Percentiles rank a stretch among this genome's conserved stretches.
phyloP scores from a whole-genome alignment of 164 flowering plant species.

The Chimonanthus praecox region DNA sequence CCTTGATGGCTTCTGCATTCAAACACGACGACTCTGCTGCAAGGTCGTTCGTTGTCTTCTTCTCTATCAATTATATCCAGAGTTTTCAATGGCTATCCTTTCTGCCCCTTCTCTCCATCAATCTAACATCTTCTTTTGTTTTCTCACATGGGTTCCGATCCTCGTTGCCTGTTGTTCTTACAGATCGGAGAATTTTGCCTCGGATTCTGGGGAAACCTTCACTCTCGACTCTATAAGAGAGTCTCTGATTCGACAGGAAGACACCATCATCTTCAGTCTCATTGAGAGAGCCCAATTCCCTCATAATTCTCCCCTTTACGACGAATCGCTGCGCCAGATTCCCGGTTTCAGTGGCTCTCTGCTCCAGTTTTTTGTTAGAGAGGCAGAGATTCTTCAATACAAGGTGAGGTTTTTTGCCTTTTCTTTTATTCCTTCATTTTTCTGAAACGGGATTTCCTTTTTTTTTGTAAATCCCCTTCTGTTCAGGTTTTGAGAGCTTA shows the following conservation, averaged over 20 bases:
- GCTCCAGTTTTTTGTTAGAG: slow-evolving; percentile 37
- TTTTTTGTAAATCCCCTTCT: neutral
- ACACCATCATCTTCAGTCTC: slow-evolving; percentile 59
- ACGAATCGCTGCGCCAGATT: slow-evolving; percentile 9
- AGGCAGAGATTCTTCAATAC: slow-evolving; percentile 61
- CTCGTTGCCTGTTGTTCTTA: neutral
- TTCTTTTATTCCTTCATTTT: neutral
- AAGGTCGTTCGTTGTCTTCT: too few species aligned
- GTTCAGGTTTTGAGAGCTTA: neutral
- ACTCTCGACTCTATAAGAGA: slow-evolving; percentile 51
- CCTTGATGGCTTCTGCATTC: too few species aligned
- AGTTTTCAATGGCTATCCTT: too few species aligned
- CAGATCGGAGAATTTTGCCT: neutral
- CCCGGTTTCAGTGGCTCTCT: slow-evolving; percentile 39
- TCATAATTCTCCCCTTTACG: slow-evolving; percentile 44
- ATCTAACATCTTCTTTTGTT: neutral
- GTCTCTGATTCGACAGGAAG: slow-evolving; percentile 66
- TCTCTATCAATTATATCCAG: too few species aligned
- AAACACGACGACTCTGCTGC: too few species aligned
- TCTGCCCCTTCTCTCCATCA: neutral
- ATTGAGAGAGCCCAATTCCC: slow-evolving; percentile 73
- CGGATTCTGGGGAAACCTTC: slow-evolving; percentile 10
- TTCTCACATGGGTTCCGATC: slow-evolving; percentile 4
- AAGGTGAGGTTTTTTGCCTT: slow-evolving; percentile 30
- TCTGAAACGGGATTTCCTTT: slow-evolving; percentile 1